These are phyloP conservation scores for Beauveria medogensis DNA, from an alignment of 2,329 filamentous ascomycete genomes.

Conservation along the genomic window DNA sequence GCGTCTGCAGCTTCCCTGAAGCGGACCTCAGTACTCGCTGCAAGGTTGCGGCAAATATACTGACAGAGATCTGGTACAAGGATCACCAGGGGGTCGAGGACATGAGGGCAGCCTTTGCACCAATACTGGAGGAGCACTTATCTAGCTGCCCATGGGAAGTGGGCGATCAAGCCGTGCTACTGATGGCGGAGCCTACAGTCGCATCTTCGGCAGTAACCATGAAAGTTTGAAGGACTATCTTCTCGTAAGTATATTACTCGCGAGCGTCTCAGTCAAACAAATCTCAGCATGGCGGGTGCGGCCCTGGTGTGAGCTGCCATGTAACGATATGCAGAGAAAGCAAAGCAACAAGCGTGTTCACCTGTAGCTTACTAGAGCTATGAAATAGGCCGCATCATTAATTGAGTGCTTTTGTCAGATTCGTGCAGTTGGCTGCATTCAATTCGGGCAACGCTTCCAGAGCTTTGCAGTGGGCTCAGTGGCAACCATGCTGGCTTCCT, in stretches of 20 bases:
- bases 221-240: not conserved
- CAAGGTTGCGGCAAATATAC: constrained; percentile 1
- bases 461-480: too few relatives aligned
- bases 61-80: constrained; percentile 6
- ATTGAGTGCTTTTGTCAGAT: too few relatives aligned
- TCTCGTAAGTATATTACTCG: not conserved
- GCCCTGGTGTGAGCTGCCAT: too few relatives aligned
- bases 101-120: constrained; percentile 1
- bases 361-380: too few relatives aligned
- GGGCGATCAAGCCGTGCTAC: constrained; percentile 3
- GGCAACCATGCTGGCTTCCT: too few relatives aligned
- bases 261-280: not conserved
- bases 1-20: constrained; percentile 5
- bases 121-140: constrained; percentile 6
- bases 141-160: not conserved
- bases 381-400: too few relatives aligned
- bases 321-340: too few relatives aligned
- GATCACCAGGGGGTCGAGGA: not conserved
- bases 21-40: not conserved
- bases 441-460: too few relatives aligned
- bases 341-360: too few relatives aligned
- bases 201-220: not conserved
- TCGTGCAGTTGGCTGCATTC: too few relatives aligned
- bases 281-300: too few relatives aligned
- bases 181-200: not conserved